Evolutionary conservation across 2,329 filamentous ascomycete species (phyloP).

Genomic region (Aspergillus novoparasiticus): DNA sequence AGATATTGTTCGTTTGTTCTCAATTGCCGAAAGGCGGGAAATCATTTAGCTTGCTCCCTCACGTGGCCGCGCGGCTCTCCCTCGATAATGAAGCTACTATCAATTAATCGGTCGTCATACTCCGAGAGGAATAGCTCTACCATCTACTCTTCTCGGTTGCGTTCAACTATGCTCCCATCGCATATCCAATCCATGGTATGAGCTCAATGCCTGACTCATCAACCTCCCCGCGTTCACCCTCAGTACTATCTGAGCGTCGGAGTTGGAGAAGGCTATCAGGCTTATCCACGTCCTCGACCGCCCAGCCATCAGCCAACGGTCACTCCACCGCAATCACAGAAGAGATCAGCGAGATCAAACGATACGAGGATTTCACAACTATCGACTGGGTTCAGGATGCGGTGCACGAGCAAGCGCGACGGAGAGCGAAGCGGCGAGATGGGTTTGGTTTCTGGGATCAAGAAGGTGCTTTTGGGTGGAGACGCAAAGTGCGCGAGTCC

Average conservation of each 20-base stretch:
- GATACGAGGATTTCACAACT: constrained; percentile 98
- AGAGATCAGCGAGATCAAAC: constrained; percentile 96
- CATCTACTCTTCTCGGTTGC: not conserved
- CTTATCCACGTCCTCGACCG: constrained; percentile 53
- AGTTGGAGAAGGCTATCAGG: constrained; percentile 51
- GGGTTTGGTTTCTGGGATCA: constrained; percentile 72
- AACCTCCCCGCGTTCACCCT: constrained; percentile 32
- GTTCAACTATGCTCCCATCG: constrained; percentile 32
- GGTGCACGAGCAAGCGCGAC: constrained; percentile 80
- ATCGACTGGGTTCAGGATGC: constrained; percentile 98
- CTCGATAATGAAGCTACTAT: constrained; percentile 1
- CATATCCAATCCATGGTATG: constrained; percentile 41
- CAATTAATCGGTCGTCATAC: not conserved
- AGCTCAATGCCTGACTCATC: constrained; percentile 41
- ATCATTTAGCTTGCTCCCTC: not conserved
- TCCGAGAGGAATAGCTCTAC: constrained; percentile 11
- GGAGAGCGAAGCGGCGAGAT: constrained; percentile 73
- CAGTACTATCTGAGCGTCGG: constrained; percentile 35
- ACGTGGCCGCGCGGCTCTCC: constrained; percentile 7
- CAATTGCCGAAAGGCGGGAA: constrained; percentile 3
- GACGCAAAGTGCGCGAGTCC: constrained; percentile 76
- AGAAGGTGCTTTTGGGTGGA: constrained; percentile 72
- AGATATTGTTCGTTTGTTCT: not conserved
- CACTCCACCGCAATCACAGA: constrained; percentile 76
- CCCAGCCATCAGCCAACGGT: constrained; percentile 60